Conservation (phyloP, 495 filamentous ascomycete genomes). For the Rhizodiscina lignyota region DNA sequence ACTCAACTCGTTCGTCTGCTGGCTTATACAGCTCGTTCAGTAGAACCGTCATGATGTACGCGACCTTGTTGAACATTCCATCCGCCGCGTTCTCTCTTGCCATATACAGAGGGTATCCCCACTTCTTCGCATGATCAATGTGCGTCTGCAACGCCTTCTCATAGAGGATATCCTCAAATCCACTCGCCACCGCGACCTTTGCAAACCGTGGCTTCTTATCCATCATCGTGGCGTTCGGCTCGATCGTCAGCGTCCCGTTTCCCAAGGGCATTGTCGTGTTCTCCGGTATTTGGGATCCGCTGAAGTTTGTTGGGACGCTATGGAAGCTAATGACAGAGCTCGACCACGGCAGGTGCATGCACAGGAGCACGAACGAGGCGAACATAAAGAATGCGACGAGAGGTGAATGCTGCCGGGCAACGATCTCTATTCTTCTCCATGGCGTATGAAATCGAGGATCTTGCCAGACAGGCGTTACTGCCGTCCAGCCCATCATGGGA, state of each 20-base stretch:
- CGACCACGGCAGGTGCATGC: slow-evolving; percentile 1
- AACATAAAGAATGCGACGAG: background rate
- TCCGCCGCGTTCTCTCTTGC: slow-evolving; percentile 19
- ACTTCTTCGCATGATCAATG: slow-evolving; percentile 19
- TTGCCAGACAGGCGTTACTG: too few species aligned
- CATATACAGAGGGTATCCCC: slow-evolving; percentile 26
- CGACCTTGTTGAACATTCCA: slow-evolving; percentile 27
- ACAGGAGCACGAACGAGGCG: background rate
- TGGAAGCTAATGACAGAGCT: background rate
- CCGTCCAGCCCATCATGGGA: too few species aligned
- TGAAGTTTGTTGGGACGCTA: too few species aligned
- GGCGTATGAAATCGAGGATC: too few species aligned
- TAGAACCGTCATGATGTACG: slow-evolving; percentile 25
- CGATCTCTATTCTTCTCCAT: too few species aligned
- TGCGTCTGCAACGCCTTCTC: slow-evolving; percentile 27
- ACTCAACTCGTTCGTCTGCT: slow-evolving; percentile 20
- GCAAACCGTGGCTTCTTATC: background rate
- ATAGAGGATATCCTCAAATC: slow-evolving; percentile 11
- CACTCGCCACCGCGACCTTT: slow-evolving; percentile 1
- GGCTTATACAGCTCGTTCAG: slow-evolving; percentile 27
- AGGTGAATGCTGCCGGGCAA: background rate
- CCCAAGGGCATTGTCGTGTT: background rate
- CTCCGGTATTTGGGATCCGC: background rate
- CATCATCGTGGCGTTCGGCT: background rate
- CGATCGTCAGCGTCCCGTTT: background rate